Evolutionary conservation across 495 filamentous ascomycete genomes (phyloP), one percentile per base, ranked within the genome.

Genomic region (Rostrohypoxylon terebratum): DNA sequence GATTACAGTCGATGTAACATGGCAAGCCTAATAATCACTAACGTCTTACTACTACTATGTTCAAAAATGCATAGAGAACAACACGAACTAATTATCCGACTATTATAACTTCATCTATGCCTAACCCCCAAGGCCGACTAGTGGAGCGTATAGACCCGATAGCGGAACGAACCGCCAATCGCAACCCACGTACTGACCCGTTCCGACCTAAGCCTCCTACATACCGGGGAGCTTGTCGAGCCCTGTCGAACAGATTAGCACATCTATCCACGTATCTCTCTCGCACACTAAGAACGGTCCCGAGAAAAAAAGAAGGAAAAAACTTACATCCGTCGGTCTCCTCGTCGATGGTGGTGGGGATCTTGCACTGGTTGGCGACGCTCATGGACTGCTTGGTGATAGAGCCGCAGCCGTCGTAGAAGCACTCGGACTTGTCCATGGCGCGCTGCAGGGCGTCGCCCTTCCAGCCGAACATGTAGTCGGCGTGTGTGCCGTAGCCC

Each of bases 401-500:
- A 55, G 83, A 81, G 42, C 82, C 82, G 60, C 82, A 84, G 44
- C 77, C 81, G 18, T 82, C 80, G 66, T 82, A 84, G 75, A 83
- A 81, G 76, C 81, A 83, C 40, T 77, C 73, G 33, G 73, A 76
- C 70, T 76, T 78, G 72, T 83, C 77, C 82, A 84, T 83, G 36
- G 82, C 81, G 13, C 76, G 71, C 72, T 84, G 81, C 21, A 84
- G 75, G 5, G 79, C 69, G 63, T 83, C 81, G 42, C 78, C 80
- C 73, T 82, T 80, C 81, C 81, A 82, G 33, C 83, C 80, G 71
- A 83, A 83, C 64, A 83, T 74, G 73, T 83, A 84, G 33, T 82
- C 79, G 28, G 79, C 81, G 65, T 80, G 82, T n/a, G 81, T 83
- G 28, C 80, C 81, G 68, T 81, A 84, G n/a, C 84, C 82, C 28